Evolutionary conservation across 306 rosid genomes (phyloP), one percentile per base, ranked within the genome.

Genomic region (Quercus parvula): DNA sequence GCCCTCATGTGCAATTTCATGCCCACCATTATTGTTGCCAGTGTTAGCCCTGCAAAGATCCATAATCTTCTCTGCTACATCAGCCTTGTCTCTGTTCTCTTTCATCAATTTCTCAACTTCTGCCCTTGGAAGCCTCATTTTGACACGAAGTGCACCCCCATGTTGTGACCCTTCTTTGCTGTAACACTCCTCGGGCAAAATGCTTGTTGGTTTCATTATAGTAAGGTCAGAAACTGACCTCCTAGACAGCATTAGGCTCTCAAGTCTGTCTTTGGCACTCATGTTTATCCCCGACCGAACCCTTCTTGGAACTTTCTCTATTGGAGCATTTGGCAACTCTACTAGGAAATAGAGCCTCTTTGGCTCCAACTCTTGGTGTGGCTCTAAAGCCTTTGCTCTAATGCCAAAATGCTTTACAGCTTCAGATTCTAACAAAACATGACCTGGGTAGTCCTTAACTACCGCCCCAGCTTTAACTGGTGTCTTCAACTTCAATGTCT

Each of bases 181-280:
- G 17, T 12, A 49, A 49, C 17, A 57, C 73, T 77, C 71, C 73
- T 79, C 84, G 6, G 15, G 64, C 30, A 56, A n/a, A 38, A 75
- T 68, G 77, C 85, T 78, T 54, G 71, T 79, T 1, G 86, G 78
- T 54, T 89, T 93, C 81, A 93, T 81, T 17, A 78, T 74, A 0
- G 94, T 77, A 0, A 96, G 98, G 73, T 93, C 99, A 0, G 99
- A 96, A 10, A 56, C 79, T 0, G 98, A 90, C 70, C 99, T 71
- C 24, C 96, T 51, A 2, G 99, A 62, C 56, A 96, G 78, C 86
- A 89, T 89, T 5, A 96, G 74, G 57, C 90, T 91, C 86, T 96
- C 98, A 0, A 96, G 90, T 73, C 93, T 75, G 63, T 96, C 99
- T 71, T 93, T 96, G 5, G 99, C 99, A 15, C 91, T 83, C 98